Conservation (phyloP, 2,329 filamentous ascomycete genomes). For the Colletotrichum agaves region DNA sequence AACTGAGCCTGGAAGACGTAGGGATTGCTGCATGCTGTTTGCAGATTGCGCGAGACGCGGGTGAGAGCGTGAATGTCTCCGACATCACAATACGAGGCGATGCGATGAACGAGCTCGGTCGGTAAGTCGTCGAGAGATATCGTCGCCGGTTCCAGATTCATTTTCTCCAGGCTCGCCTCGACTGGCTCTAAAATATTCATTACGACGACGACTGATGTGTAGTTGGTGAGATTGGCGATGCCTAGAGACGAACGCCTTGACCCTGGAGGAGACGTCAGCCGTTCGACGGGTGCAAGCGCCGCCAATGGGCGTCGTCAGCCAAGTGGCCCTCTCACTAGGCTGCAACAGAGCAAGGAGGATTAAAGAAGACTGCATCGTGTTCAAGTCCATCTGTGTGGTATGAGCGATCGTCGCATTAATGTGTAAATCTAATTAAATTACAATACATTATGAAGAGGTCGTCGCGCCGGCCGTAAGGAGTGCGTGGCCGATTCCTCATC, state of each 20-base stretch:
- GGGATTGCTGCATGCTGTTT: background rate
- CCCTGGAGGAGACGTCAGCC: background rate
- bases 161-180: background rate
- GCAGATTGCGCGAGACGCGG: background rate
- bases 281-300: background rate
- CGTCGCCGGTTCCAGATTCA: background rate
- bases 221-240: background rate
- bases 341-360: background rate
- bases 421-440: constrained; percentile 9
- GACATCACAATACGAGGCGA: background rate
- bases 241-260: background rate
- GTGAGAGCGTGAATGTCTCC: background rate
- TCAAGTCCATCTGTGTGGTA: background rate
- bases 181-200: too few relatives aligned
- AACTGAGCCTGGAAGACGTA: constrained; percentile 10
- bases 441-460: background rate
- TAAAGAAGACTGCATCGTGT: background rate
- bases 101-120: background rate
- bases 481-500: background rate
- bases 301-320: background rate
- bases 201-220: background rate
- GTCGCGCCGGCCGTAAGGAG: constrained; percentile 4
- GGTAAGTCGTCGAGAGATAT: background rate
- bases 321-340: background rate
- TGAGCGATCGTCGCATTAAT: background rate